These are phyloP conservation scores for Annulohypoxylon moriforme DNA, from an alignment of 495 filamentous ascomycete species.

Conservation along the genomic window DNA sequence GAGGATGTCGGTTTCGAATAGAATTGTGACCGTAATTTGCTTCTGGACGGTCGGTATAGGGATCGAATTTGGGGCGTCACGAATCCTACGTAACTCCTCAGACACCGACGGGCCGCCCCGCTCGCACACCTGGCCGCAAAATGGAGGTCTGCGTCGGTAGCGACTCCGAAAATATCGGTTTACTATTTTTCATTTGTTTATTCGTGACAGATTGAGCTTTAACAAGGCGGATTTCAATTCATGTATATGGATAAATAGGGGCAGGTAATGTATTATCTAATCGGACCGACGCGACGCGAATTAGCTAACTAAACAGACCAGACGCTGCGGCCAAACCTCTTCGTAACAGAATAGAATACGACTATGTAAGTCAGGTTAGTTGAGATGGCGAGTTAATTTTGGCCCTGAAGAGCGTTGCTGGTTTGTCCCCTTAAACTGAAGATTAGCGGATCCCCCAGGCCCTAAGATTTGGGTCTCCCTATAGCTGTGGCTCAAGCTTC, in stretches of 20 bases:
- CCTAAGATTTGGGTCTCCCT: constrained; percentile 18
- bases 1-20: constrained; percentile 14
- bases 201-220: background rate
- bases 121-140: constrained; percentile 15
- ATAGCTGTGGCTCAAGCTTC: constrained; percentile 11
- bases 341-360: constrained; percentile 11
- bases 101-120: constrained; percentile 30
- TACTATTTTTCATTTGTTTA: constrained; percentile 14
- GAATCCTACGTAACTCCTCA: constrained; percentile 32
- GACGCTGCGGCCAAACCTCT: constrained; percentile 5
- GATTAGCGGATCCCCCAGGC: constrained; percentile 31
- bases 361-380: constrained; percentile 2
- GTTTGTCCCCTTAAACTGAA: constrained; percentile 8
- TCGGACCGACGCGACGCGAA: constrained; percentile 33
- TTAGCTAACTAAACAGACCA: constrained; percentile 17
- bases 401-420: constrained; percentile 5
- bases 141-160: constrained; percentile 5
- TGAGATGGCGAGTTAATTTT: constrained; percentile 1
- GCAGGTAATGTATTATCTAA: constrained; percentile 29
- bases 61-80: constrained; percentile 30
- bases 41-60: constrained; percentile 22
- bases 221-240: constrained; percentile 14
- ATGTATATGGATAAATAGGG: constrained; percentile 21
- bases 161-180: constrained; percentile 12
- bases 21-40: constrained; percentile 13